phyloP scores from a whole-genome alignment of 2,329 filamentous ascomycete species.

The Rasamsonia emersonii region DNA sequence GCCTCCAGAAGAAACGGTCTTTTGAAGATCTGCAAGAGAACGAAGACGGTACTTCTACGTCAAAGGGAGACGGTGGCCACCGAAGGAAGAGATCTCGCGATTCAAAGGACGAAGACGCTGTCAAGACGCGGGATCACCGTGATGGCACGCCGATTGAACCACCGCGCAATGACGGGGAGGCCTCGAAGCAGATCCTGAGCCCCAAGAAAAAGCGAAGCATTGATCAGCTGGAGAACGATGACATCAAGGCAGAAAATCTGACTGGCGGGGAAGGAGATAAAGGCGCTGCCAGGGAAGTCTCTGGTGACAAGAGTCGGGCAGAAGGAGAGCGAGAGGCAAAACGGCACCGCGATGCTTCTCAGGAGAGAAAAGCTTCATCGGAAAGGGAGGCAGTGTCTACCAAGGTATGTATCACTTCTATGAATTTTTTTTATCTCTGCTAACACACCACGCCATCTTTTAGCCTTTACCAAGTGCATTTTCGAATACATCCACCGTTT shows the following conservation, averaged over 20 bases:
- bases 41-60: constrained; percentile 15
- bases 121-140: constrained; percentile 35
- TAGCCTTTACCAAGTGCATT: constrained; percentile 30
- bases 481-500: constrained; percentile 34
- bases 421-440: constrained; percentile 1
- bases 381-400: constrained; percentile 7
- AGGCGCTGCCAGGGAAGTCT: constrained; percentile 7
- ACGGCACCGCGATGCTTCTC: constrained; percentile 33
- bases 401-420: constrained; percentile 14
- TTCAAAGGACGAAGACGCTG: constrained; percentile 16
- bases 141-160: constrained; percentile 19
- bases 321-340: constrained; percentile 35
- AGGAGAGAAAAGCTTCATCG: constrained; percentile 23
- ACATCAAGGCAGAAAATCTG: constrained; percentile 13
- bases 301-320: constrained; percentile 10
- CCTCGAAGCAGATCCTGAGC: constrained; percentile 18
- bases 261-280: constrained; percentile 13
- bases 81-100: constrained; percentile 11
- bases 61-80: constrained; percentile 5
- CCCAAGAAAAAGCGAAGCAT: constrained; percentile 38
- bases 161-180: constrained; percentile 11
- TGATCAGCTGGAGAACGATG: constrained; percentile 33
- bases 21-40: constrained; percentile 23
- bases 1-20: constrained; percentile 23
- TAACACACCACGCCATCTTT: constrained; percentile 13